These are phyloP conservation scores for Rachicladosporium sp. DNA, from an alignment of 2,329 filamentous ascomycete species.

Conservation along the genomic window DNA sequence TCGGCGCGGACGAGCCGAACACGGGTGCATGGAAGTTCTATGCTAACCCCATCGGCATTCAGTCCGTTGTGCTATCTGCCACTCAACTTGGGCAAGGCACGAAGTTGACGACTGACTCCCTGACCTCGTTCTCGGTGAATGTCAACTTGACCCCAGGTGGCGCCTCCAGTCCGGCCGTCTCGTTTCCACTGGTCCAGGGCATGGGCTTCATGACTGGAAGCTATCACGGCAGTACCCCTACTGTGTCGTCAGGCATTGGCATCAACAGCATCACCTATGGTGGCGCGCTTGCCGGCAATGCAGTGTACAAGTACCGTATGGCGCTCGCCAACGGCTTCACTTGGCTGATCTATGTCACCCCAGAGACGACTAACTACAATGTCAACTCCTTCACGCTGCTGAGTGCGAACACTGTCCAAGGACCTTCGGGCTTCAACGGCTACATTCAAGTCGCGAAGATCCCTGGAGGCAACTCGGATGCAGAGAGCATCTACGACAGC, in stretches of 20 bases:
- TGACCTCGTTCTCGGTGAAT: constrained; percentile 48
- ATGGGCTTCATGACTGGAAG: constrained; percentile 75
- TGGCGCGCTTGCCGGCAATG: constrained; percentile 44
- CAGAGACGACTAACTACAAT: constrained; percentile 43
- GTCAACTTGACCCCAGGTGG: constrained; percentile 50
- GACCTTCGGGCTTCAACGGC: constrained; percentile 59
- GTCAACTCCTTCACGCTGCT: constrained; percentile 49
- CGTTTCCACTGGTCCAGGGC: constrained; percentile 76
- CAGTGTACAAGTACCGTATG: constrained; percentile 65
- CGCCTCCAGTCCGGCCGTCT: constrained; percentile 46
- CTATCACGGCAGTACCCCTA: constrained; percentile 57
- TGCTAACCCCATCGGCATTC: constrained; percentile 68
- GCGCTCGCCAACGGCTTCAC: constrained; percentile 54
- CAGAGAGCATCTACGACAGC: constrained; percentile 60
- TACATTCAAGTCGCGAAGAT: constrained; percentile 75
- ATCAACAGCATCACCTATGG: constrained; percentile 51
- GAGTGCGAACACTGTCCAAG: constrained; percentile 53
- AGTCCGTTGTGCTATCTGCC: constrained; percentile 70
- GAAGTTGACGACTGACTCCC: constrained; percentile 39
- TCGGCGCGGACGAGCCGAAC: constrained; percentile 18
- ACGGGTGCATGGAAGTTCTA: constrained; percentile 54
- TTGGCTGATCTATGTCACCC: constrained; percentile 72
- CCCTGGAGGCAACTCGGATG: constrained; percentile 36
- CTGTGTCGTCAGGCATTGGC: constrained; percentile 61
- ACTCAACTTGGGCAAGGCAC: constrained; percentile 55